These are phyloP conservation scores for Suhomyces sp. DNA, from an alignment of 805 yeast genomes.

Conservation along the genomic window DNA sequence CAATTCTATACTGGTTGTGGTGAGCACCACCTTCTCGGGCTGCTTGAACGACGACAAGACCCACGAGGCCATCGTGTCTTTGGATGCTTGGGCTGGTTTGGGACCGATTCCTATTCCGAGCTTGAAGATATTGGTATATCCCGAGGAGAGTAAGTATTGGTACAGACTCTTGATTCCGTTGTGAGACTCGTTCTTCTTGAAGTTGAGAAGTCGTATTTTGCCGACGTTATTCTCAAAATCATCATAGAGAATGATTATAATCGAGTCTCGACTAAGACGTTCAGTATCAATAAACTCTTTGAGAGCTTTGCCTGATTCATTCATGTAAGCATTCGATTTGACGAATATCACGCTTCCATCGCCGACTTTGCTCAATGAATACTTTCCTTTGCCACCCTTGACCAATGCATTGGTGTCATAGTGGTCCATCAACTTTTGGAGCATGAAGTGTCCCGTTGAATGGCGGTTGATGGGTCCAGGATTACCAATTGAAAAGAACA, in stretches of 20 bases:
- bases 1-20: conserved; percentile 1
- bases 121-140: conserved; percentile 21
- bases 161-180: conserved; percentile 35
- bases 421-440: conserved; percentile 24
- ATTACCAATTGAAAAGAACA: conserved; percentile 37
- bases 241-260: conserved; percentile 31
- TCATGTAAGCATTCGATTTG: conserved; percentile 40
- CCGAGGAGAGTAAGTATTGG: background rate
- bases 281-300: conserved; percentile 23
- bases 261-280: conserved; percentile 12
- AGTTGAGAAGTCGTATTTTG: conserved; percentile 25
- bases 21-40: conserved; percentile 22
- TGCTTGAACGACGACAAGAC: conserved; percentile 35
- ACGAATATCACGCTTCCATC: conserved; percentile 27
- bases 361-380: conserved; percentile 22
- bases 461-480: conserved; percentile 43
- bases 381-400: conserved; percentile 23
- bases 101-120: conserved; percentile 44
- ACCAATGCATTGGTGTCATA: conserved; percentile 29
- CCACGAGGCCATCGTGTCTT: conserved; percentile 39
- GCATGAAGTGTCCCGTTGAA: conserved; percentile 38
- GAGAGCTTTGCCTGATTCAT: conserved; percentile 36
- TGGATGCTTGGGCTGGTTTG: conserved; percentile 35
- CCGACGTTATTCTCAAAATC: conserved; percentile 39
- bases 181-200: conserved; percentile 40